Evolutionary conservation across 768 basidiomycete species (phyloP).

Genomic region (Hygrophorus russula): DNA sequence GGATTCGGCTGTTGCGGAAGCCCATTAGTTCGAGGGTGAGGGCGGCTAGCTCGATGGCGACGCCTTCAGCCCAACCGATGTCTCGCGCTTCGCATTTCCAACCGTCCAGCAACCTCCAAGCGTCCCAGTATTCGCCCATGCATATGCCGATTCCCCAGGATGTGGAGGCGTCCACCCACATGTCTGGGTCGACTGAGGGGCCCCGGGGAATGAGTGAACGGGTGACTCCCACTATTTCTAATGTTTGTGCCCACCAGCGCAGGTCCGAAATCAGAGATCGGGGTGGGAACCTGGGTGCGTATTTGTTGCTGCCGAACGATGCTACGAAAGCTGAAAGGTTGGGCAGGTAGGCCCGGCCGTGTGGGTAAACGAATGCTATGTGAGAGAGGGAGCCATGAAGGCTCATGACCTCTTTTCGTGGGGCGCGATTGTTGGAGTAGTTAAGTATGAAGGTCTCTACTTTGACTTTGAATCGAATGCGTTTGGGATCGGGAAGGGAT

Average conservation of each 20-base stretch:
- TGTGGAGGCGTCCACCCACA: too few species aligned
- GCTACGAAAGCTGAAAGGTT: slow-evolving; percentile 16
- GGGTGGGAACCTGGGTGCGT: slow-evolving; percentile 10
- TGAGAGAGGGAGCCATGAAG: slow-evolving; percentile 23
- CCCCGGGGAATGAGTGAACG: slow-evolving; percentile 8
- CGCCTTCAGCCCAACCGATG: slow-evolving; percentile 6
- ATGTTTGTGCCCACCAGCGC: slow-evolving; percentile 19
- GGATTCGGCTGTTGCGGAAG: too few species aligned
- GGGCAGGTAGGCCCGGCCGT: slow-evolving; percentile 16
- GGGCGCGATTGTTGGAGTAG: background rate
- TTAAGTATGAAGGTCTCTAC: slow-evolving; percentile 8
- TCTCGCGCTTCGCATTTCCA: slow-evolving; percentile 9
- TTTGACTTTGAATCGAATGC: slow-evolving; percentile 12
- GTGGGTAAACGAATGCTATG: slow-evolving; percentile 10
- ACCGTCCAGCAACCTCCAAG: slow-evolving; percentile 13
- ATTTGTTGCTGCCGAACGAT: slow-evolving; percentile 11
- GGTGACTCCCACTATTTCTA: background rate
- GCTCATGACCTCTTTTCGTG: slow-evolving; percentile 5
- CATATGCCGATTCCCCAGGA: slow-evolving; percentile 6
- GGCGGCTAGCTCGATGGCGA: slow-evolving; percentile 2
- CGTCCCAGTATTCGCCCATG: slow-evolving; percentile 11
- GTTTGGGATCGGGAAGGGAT: slow-evolving; percentile 16
- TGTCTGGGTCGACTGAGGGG: slow-evolving; percentile 2
- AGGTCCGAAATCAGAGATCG: slow-evolving; percentile 16
- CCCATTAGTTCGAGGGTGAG: background rate